These are phyloP conservation scores for Zygnema circumcarinatum DNA, from an alignment of 139 green algal species.

Conservation along the genomic window DNA sequence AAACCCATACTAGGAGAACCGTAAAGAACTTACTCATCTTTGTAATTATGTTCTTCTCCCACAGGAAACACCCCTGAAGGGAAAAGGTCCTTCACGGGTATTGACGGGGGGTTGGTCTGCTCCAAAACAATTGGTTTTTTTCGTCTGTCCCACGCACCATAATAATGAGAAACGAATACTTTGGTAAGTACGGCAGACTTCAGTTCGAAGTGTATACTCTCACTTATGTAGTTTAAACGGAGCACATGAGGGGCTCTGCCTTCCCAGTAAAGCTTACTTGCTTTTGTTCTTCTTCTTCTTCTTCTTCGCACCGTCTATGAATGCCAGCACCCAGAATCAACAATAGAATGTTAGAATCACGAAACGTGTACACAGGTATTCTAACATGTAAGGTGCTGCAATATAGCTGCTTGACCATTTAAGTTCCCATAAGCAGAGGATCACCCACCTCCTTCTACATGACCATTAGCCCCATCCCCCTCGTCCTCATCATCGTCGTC, in stretches of 20 bases:
- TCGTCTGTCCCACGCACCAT: background rate
- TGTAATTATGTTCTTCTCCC: constrained; percentile 85
- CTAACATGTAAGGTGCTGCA: background rate
- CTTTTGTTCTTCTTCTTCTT: constrained; percentile 67
- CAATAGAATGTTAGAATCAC: background rate
- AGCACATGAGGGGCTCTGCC: background rate
- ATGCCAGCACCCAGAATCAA: background rate
- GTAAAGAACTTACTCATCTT: constrained; percentile 65
- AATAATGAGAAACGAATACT: too few species aligned
- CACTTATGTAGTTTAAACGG: background rate
- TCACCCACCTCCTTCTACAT: background rate
- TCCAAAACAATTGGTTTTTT: constrained; percentile 64
- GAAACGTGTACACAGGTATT: too few species aligned
- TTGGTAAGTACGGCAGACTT: too few species aligned
- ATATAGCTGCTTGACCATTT: background rate
- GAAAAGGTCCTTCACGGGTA: constrained; percentile 90
- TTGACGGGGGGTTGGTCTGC: constrained; percentile 88
- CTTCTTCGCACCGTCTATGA: constrained; percentile 33
- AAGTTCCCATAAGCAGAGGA: background rate
- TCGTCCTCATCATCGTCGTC: constrained; percentile 27
- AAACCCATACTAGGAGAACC: background rate
- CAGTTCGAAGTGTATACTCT: too few species aligned
- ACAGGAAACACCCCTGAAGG: constrained; percentile 78
- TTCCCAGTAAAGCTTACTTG: background rate
- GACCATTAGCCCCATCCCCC: background rate